Base-by-base conservation (phyloP, 202 grass and related monocot genomes). In the Schoenoplectus triqueter region DNA sequence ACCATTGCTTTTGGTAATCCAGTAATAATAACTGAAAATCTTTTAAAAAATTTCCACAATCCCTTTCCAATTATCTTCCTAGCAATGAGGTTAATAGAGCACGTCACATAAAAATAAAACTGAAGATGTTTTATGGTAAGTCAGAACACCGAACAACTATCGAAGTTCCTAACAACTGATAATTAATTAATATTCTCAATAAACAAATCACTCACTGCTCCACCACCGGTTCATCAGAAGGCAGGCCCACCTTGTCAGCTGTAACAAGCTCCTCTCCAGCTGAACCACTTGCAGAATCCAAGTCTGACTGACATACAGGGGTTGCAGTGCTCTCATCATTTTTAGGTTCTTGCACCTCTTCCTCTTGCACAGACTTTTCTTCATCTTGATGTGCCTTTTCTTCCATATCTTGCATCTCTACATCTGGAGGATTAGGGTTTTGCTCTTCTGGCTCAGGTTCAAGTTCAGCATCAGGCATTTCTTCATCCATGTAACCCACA, bases 391-490 rank as follows among this genome's bases (percentile, higher is more conserved):
- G 74, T 80, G 42, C 86, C 85, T 94, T 99, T 19, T 93, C 91
- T 73, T 95, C 93, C 66, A 60, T 78, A 21, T 83, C 81, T 83
- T 94, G 91, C 96, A 99, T 99, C 84, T 95, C 93, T 54, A 90
- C 81, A 70, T 99, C 91, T 64, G 62, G 47, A 83, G 80, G 64
- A 68, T 83, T 83, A 57, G 48, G 20, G 65, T 83, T 83, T 69
- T 83, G 64, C 51, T 83, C 81, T 70, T 83, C 65, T 7, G 89
- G 66, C n/a, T 8, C 61, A 40, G 55, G 73, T 83, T 86, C 86
- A 1, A 69, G 82, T 74, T 98, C 93, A 55, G 91, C 93, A 56
- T 95, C 93, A 1, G 88, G 83, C 95, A 95, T 98, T 84, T 98
- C 93, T 86, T 90, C 95, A 79, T 99, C 96, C 54, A 62, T 80